Evolutionary conservation across 768 basidiomycete genomes (phyloP), one percentile per base, ranked within the genome.

Genomic region (Termitomyces sp.): DNA sequence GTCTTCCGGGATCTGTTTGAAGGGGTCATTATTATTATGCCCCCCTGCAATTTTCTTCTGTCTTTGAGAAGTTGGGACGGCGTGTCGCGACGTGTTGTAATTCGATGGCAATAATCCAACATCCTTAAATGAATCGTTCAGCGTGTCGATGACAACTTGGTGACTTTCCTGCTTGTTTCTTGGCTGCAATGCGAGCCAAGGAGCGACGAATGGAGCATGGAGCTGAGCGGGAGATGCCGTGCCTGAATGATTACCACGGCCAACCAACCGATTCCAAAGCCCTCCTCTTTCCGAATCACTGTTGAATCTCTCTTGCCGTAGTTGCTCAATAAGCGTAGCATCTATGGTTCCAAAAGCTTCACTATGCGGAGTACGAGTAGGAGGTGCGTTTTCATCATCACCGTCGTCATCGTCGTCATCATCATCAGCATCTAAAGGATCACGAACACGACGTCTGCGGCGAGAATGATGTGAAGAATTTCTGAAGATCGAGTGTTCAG

Each of bases 51-150:
- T 61, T 40, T 67, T 59, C 62, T 70, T 70, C 54, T 66, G 65
- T 54, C 68, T 73, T 49, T 66, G 62, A 4, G 65, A 47, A 25
- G 62, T 40, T 22, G 59, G 33, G 35, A 56, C 46, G 52, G 43
- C 49, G 61, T 69, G 58, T 66, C 71, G 54, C 69, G 72, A 29
- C 70, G 72, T 13, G 68, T 33, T 51, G 18, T 60, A 60, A 36
- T 54, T 76, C 2, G 85, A 78, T 16, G 89, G 89, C 16, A 92
- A 67, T 15, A 93, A 66, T 4, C 90, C 90, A 23, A 91, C 90
- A 50, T 88, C 88, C 67, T 84, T 83, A 73, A 93, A 92, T 3
- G 88, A 89, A 56, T 79, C 79, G 57, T 85, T 85, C 25, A 93
- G 69, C 59, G 84, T 86, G 52, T 81, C 79, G 50, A 90, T 82